Evolutionary conservation across 2,329 filamentous ascomycete genomes (phyloP).

Genomic region (Aureobasidium sp.): DNA sequence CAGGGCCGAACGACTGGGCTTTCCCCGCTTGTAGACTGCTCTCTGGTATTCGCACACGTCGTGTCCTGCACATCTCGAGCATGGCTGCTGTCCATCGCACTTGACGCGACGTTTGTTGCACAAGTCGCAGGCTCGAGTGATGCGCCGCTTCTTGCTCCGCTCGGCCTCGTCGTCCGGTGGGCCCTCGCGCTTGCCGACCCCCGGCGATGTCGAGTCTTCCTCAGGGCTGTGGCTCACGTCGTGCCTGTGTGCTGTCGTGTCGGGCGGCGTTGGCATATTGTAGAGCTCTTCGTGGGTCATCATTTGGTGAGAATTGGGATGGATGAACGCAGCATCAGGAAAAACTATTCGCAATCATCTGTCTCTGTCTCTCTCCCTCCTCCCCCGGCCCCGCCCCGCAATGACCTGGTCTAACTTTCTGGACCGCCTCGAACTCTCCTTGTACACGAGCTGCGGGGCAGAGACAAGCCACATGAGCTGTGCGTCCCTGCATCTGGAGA

Average conservation of each 20-base stretch:
- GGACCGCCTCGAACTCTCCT: slow-evolving; percentile 2
- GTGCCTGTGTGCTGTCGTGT: neutral
- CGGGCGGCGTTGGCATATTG: slow-evolving; percentile 9
- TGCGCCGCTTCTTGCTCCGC: slow-evolving; percentile 13
- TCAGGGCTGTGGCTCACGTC: slow-evolving; percentile 4
- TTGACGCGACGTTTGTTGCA: slow-evolving; percentile 16
- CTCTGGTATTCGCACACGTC: slow-evolving; percentile 13
- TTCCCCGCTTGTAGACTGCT: slow-evolving; percentile 15
- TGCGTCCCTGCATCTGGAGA: slow-evolving; percentile 13
- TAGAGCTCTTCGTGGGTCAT: neutral
- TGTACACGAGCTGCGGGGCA: slow-evolving; percentile 15
- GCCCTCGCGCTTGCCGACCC: neutral
- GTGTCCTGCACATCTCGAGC: slow-evolving; percentile 12
- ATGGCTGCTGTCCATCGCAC: slow-evolving; percentile 14
- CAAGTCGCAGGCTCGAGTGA: slow-evolving; percentile 13
- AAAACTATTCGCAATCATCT: neutral
- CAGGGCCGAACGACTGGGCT: slow-evolving; percentile 15
- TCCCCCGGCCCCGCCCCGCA: slow-evolving; percentile 14
- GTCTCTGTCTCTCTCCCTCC: neutral
- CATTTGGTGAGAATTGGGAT: neutral
- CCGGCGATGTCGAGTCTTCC: slow-evolving; percentile 11
- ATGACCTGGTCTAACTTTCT: slow-evolving; percentile 9
- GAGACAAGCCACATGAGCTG: slow-evolving; percentile 11
- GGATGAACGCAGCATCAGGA: neutral
- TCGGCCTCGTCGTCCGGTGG: slow-evolving; percentile 3